Conservation (phyloP, 257 asterid species). For the Solanum peruvianum region DNA sequence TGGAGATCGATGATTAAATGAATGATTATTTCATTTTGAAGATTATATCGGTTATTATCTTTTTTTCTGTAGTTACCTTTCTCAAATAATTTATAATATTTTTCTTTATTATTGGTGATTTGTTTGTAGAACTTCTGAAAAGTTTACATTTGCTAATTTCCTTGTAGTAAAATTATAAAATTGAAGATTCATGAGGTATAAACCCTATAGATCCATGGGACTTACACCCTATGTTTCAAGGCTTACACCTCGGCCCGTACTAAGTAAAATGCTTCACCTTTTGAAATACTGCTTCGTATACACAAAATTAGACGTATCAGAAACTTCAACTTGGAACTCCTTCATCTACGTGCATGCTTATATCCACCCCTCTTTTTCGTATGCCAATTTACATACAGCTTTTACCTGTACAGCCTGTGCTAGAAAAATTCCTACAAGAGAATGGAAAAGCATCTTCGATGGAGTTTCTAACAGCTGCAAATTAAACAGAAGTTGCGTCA, state of each 20-base stretch:
- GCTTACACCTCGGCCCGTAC: neutral
- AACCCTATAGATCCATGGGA: too few relatives aligned
- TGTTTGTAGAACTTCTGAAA: neutral
- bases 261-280: too few relatives aligned
- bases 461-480: constrained; percentile 32
- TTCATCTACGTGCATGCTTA: neutral
- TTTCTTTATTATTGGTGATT: neutral
- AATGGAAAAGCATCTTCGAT: constrained; percentile 38
- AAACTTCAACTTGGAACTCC: neutral
- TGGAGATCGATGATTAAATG: too few relatives aligned
- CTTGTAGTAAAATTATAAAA: too few relatives aligned
- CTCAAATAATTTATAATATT: too few relatives aligned
- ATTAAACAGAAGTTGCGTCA: neutral
- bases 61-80: neutral
- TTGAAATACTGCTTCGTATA: neutral
- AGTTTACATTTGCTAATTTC: too few relatives aligned
- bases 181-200: neutral
- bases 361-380: neutral
- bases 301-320: neutral
- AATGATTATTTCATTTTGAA: neutral
- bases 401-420: constrained; percentile 33
- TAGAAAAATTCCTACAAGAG: constrained; percentile 37
- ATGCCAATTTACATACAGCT: neutral
- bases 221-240: neutral
- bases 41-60: neutral